phyloP scores from a whole-genome alignment of 768 basidiomycete genomes.

The Leccinum uliginosum region DNA sequence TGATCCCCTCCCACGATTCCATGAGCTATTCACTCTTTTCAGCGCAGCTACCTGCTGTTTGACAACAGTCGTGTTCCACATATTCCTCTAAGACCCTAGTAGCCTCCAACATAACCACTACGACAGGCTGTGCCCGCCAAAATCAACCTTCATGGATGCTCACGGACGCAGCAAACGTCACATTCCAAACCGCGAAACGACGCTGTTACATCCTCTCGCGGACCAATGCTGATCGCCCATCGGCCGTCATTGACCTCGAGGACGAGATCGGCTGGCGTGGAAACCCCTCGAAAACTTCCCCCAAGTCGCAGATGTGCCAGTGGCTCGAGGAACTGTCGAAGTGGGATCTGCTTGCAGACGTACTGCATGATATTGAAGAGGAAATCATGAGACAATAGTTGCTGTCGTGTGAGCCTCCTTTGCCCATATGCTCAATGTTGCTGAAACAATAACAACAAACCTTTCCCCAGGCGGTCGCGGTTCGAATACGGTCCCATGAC shows the following conservation, averaged over 20 bases:
- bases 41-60: slow-evolving; percentile 61
- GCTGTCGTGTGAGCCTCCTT: slow-evolving; percentile 15
- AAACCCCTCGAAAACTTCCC: slow-evolving; percentile 9
- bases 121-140: slow-evolving; percentile 51
- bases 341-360: slow-evolving; percentile 79
- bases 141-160: slow-evolving; percentile 87
- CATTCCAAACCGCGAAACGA: slow-evolving; percentile 75
- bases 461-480: slow-evolving; percentile 44
- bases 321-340: slow-evolving; percentile 94
- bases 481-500: slow-evolving; percentile 86
- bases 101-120: slow-evolving; percentile 50
- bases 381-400: slow-evolving; percentile 68
- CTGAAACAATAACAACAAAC: no score
- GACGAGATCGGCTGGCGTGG: slow-evolving; percentile 42
- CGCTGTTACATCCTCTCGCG: slow-evolving; percentile 64
- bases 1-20: no score
- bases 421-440: neutral
- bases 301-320: slow-evolving; percentile 73
- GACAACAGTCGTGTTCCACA: slow-evolving; percentile 91
- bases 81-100: slow-evolving; percentile 87
- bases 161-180: slow-evolving; percentile 84
- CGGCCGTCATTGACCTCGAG: slow-evolving; percentile 37
- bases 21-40: neutral
- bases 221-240: slow-evolving; percentile 18
- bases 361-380: slow-evolving; percentile 86